phyloP scores from a whole-genome alignment of 768 basidiomycete species.

The Multifurca ochricompacta region DNA sequence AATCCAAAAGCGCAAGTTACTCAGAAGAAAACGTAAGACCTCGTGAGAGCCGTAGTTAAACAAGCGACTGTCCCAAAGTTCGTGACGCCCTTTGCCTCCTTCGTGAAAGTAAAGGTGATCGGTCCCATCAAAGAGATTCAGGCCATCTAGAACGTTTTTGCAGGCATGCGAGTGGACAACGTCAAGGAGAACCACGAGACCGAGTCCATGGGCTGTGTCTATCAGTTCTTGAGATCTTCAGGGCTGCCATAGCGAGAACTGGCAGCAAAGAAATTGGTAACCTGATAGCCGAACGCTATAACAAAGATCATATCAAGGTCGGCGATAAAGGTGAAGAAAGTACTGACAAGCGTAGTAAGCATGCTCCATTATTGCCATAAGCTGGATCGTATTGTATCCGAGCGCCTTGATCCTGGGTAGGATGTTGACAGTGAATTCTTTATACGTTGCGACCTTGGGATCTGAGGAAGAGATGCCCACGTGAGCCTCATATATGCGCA shows the following conservation, averaged over 20 bases:
- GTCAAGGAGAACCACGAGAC: slow-evolving; percentile 88
- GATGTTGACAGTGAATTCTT: slow-evolving; percentile 82
- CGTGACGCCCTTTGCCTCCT: slow-evolving; percentile 83
- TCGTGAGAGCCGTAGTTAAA: slow-evolving; percentile 97
- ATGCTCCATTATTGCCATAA: slow-evolving; percentile 99
- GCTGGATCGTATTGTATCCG: slow-evolving; percentile 95
- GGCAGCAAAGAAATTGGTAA: slow-evolving; percentile 95
- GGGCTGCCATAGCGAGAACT: slow-evolving; percentile 95
- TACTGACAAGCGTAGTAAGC: slow-evolving; percentile 91
- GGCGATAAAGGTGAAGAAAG: not conserved
- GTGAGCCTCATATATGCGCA: slow-evolving; percentile 94
- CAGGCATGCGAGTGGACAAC: slow-evolving; percentile 97
- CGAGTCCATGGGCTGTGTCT: slow-evolving; percentile 91
- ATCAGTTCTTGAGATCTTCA: slow-evolving; percentile 91
- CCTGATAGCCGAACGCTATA: slow-evolving; percentile 94
- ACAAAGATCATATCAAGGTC: slow-evolving; percentile 8
- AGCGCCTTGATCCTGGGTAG: slow-evolving; percentile 84
- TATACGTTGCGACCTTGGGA: slow-evolving; percentile 85
- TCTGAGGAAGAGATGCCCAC: slow-evolving; percentile 94
- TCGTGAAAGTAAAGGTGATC: slow-evolving; percentile 98
- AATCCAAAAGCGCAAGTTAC: slow-evolving; percentile 92
- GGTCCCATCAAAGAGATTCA: slow-evolving; percentile 95
- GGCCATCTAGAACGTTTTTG: slow-evolving; percentile 93
- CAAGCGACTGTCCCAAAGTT: slow-evolving; percentile 95
- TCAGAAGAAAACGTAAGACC: slow-evolving; percentile 88